Evolutionary conservation across 2,329 filamentous ascomycete genomes (phyloP), one percentile per base, ranked within the genome.

Genomic region (Zymoseptoria brevis): DNA sequence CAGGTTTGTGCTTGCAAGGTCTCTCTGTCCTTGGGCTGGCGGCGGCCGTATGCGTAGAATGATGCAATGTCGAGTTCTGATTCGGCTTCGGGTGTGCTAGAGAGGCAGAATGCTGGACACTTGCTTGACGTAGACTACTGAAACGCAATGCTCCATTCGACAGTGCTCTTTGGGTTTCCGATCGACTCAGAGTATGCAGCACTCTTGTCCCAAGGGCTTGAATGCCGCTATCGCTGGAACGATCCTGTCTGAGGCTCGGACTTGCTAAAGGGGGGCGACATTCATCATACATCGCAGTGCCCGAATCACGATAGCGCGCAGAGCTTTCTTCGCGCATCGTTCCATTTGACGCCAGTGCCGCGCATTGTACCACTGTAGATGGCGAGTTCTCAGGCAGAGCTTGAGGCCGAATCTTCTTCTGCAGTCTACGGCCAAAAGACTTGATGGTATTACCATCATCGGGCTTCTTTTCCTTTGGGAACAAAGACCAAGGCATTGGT

Each of bases 251-350:
- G 52, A 19, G 21, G 24, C 19, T n/a, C 19, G 26, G 8, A 51
- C 11, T 21, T 16, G 24, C 22, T 41, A 22, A 48, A 19, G 9
- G 30, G 26, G 50, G 19, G 3, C 26, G 16, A 45, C 35, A 45
- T 45, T 45, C 54, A 50, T 61, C 62, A 51, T 62, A 64, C 7
- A 68, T 55, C 19, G 67, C 65, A 50, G 67, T 64, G 49, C 67
- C 66, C 54, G 71, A 62, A 48, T 66, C 63, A 5, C 64, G 66
- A 58, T 68, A 67, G 35, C 62, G 64, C 57, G 67, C 19, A 8
- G 51, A 57, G 57, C 64, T 61, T 45, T 68, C 64, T 30, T 69
- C 66, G 49, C 65, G 65, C 49, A 63, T 64, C 13, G 52, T 35
- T 8, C 35, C 16, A 16, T 29, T 49, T 19, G 53, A 19, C 50